Percentiles rank a stretch among this genome's conserved stretches.
Evolutionary conservation across 345 rosid species (phyloP).

Genomic region (Fremontodendron californicum): DNA sequence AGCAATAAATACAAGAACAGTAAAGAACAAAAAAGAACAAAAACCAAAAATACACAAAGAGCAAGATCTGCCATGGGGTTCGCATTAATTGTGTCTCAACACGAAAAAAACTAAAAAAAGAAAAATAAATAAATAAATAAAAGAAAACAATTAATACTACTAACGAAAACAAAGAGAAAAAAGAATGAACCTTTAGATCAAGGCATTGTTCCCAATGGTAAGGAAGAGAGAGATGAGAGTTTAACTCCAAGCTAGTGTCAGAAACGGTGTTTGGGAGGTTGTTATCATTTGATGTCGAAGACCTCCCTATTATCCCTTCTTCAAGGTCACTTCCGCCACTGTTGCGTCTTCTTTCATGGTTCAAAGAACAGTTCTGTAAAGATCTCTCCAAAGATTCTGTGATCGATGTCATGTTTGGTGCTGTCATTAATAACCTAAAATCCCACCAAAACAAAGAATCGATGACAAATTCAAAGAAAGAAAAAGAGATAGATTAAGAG

Average conservation of each 20-base stretch:
- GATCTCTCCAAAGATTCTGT: constrained; percentile 70
- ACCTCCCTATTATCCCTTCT: constrained; percentile 27
- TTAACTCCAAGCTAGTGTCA: constrained; percentile 56
- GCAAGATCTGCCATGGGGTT: constrained; percentile 42
- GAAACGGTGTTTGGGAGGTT: constrained; percentile 32
- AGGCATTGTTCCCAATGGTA: constrained; percentile 86
- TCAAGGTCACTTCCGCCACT: constrained; percentile 12
- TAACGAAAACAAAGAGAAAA: no score
- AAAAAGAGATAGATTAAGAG: constrained; percentile 12
- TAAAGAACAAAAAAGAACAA: constrained; percentile 29
- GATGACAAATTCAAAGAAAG: background rate
- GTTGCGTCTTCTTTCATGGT: constrained; percentile 31
- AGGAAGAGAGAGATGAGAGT: constrained; percentile 68
- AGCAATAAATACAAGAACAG: constrained; percentile 28
- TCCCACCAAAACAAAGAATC: background rate
- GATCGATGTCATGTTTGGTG: constrained; percentile 60
- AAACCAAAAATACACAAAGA: constrained; percentile 14
- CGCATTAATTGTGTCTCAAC: constrained; percentile 60
- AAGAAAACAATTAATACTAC: no score
- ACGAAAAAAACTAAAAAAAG: background rate
- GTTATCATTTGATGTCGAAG: constrained; percentile 42
- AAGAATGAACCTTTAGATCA: constrained; percentile 57
- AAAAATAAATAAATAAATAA: no score
- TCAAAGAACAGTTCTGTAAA: constrained; percentile 69
- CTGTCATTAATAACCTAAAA: constrained; percentile 62